Evolutionary conservation across 2,329 filamentous ascomycete genomes (phyloP), one percentile per base, ranked within the genome.

Genomic region (Knufia petricola): DNA sequence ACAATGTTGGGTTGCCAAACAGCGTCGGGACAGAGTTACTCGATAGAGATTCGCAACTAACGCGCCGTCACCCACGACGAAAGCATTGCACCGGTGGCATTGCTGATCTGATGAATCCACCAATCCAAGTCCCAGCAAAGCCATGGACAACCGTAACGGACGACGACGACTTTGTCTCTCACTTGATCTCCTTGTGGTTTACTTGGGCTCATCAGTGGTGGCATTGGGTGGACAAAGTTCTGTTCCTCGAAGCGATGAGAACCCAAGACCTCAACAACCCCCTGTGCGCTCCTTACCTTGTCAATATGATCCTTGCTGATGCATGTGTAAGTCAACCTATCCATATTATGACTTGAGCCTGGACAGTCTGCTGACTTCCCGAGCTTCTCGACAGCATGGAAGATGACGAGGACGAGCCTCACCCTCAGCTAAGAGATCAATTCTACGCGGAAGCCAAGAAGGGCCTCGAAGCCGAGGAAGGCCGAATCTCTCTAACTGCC

Each of bases 161-260:
- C 36, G 62, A 64, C 40, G 60, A 60, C 13, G 55, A 59, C 34
- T 54, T 64, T 9, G 61, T 65, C 2, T 64, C 62, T 0, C 62
- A 64, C 32, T 46, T 66, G 30, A 48, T 65, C 2, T 64, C 63
- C 3, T 45, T 65, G 9, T 64, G 60, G 53, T 57, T 64, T 15
- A 63, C 63, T 6, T 65, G 63, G 63, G 58, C 54, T 17, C 59
- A 61, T 44, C 56, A 50, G 8, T 56, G 58, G 17, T 60, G 57
- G 40, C 54, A 62, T 45, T 63, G 60, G 59, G 50, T 66, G 28
- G 60, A 66, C 31, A 52, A 54, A 13, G 58, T 61, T 21, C 28
- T 62, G 15, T 66, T 68, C 43, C 46, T 68, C 7, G 52, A 57
- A 23, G 63, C 62, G 32, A 67, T 68, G 65, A 54, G 52, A 49